Base-by-base conservation (phyloP, 495 filamentous ascomycete genomes). In the Daldinia vernicosa region DNA sequence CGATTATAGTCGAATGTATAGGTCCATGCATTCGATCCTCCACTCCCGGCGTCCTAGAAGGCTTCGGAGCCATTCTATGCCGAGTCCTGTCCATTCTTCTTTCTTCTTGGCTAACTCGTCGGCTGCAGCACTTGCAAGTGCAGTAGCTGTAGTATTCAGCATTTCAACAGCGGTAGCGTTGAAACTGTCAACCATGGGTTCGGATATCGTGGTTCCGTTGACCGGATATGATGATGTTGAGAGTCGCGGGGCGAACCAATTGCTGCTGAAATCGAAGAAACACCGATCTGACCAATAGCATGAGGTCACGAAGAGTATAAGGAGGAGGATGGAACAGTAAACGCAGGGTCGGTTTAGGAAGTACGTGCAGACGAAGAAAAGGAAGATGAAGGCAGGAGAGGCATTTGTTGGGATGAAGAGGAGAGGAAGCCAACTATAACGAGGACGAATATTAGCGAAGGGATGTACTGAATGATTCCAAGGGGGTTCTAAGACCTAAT, bases 271-370 rank as follows among this genome's bases (percentile, higher is more conserved):
- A 79, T 95, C 92, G 75, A 97, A 92, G 82, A 95, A 93, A 79
- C 93, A 97, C 27, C 89, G 89, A 75, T 95, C 92, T 66, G 90
- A 91, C 93, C 93, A 97, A 85, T 94, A 89, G 81, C 93, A 97
- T 28, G 92, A 94, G 15, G 92, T 94, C 52, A 89, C 84, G 83
- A 97, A 97, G 69, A 97, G 90, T 63, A 95, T 92, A 68, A 96
- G 83, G 60, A 97, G 92, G 32, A 97, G 89, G 63, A 93, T 86
- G 60, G 93, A 94, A 85, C 93, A 97, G 86, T 97, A 94, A 74
- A 94, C 87, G 82, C 93, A 97, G 63, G 93, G 93, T 60, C 93
- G 88, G 77, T 95, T 93, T 70, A 97, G 88, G 77, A 94, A 89
- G 82, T 96, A 97, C 72, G 93, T 97, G 74, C 92, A 89, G 69